phyloP scores from a whole-genome alignment of 352 stramenopile genomes.

The Phytophthora brassicae region DNA sequence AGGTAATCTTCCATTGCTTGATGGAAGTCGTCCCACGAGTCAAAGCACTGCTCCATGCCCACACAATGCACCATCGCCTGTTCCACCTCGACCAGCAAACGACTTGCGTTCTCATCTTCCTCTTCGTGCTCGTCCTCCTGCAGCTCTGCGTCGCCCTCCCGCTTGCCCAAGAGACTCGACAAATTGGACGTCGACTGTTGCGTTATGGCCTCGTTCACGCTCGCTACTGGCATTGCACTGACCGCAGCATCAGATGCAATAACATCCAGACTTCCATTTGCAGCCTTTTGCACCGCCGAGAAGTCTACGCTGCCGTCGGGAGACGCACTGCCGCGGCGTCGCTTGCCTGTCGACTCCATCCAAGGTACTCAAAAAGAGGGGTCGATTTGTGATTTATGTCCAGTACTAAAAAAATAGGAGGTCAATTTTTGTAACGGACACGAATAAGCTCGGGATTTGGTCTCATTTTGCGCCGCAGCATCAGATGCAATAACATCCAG shows the following conservation, averaged over 20 bases:
- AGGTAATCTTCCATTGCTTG: constrained; percentile 81
- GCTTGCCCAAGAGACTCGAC: constrained; percentile 57
- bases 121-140: constrained; percentile 57
- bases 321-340: constrained; percentile 22
- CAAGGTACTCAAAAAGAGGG: constrained; percentile 6
- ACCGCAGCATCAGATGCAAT: constrained; percentile 4
- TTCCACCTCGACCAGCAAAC: constrained; percentile 60
- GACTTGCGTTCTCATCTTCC: constrained; percentile 51
- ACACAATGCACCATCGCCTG: constrained; percentile 67
- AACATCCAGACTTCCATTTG: constrained; percentile 8
- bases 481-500: constrained; percentile 7
- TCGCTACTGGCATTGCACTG: too few species aligned
- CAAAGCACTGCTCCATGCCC: constrained; percentile 73
- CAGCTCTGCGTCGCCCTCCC: constrained; percentile 57
- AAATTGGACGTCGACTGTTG: constrained; percentile 38
- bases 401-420: too few species aligned
- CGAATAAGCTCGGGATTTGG: constrained; percentile 21
- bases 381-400: constrained; percentile 9
- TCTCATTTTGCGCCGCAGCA: not conserved
- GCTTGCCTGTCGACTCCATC: constrained; percentile 34
- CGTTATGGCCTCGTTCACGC: constrained; percentile 19
- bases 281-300: constrained; percentile 20
- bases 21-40: constrained; percentile 86
- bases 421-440: too few species aligned
- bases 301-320: constrained; percentile 18